Conservation (phyloP, 1,284 basidiomycete genomes). For the Tetrapyrgos nigripes region DNA sequence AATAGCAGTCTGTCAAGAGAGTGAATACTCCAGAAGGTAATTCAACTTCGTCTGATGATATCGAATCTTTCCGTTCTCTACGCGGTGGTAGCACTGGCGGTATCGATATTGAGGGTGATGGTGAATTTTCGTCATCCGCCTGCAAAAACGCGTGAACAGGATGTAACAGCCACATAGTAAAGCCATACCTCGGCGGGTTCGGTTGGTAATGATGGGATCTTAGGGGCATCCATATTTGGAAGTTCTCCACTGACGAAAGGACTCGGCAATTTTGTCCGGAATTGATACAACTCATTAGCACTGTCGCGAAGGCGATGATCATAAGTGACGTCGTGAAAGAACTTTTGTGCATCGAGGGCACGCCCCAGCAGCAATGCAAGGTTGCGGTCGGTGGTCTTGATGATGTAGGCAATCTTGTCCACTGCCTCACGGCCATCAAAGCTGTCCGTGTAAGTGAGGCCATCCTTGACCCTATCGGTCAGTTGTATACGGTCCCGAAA, state of each 20-base stretch:
- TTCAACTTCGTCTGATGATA: slow-evolving; percentile 65
- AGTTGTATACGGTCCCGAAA: slow-evolving; percentile 86
- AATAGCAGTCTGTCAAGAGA: slow-evolving; percentile 96
- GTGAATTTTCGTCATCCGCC: slow-evolving; percentile 45
- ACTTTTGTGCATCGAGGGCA: slow-evolving; percentile 97
- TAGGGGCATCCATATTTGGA: slow-evolving; percentile 35
- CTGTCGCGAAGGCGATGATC: slow-evolving; percentile 95
- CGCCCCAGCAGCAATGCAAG: slow-evolving; percentile 93
- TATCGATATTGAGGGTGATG: slow-evolving; percentile 37
- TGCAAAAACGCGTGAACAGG: slow-evolving; percentile 11
- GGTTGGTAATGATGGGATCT: slow-evolving; percentile 14
- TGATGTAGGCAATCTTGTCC: slow-evolving; percentile 95
- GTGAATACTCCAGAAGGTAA: slow-evolving; percentile 97
- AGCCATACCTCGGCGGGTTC: slow-evolving; percentile 48
- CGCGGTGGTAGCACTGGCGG: slow-evolving; percentile 7
- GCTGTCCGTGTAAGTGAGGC: slow-evolving; percentile 93
- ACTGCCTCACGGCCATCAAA: slow-evolving; percentile 98
- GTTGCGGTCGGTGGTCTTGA: slow-evolving; percentile 97
- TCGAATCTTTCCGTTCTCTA: slow-evolving; percentile 49
- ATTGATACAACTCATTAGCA: slow-evolving; percentile 92
- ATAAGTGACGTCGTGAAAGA: slow-evolving; percentile 99
- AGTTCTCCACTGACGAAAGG: slow-evolving; percentile 84
- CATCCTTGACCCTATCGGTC: slow-evolving; percentile 89
- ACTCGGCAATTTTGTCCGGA: slow-evolving; percentile 75
- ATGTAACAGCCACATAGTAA: slow-evolving; percentile 18